Evolutionary conservation across 2,329 filamentous ascomycete genomes (phyloP).

Genomic region (Aureobasidium sp.): DNA sequence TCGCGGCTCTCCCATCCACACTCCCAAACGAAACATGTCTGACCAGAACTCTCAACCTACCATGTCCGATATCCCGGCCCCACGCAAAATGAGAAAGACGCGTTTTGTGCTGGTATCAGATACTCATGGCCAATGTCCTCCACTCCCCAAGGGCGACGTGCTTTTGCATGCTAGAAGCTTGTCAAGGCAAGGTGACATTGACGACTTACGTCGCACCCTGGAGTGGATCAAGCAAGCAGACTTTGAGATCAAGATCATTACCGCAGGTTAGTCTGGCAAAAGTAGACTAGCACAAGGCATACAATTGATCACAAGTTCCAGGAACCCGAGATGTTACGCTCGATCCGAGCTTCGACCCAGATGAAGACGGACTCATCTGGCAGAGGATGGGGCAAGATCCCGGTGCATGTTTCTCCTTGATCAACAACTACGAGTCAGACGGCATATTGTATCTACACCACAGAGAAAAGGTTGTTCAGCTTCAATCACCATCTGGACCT

Average conservation of each 20-base stretch:
- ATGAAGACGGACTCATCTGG: not conserved
- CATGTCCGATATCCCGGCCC: not conserved
- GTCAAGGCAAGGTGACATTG: constrained; percentile 58
- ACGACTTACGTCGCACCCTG: constrained; percentile 51
- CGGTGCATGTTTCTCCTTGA: not conserved
- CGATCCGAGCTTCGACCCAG: constrained; percentile 36
- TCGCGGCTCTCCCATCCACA: not conserved
- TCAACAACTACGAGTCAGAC: constrained; percentile 14
- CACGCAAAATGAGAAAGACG: constrained; percentile 33
- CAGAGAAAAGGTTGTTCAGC: constrained; percentile 38
- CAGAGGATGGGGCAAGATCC: not conserved
- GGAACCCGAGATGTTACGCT: not conserved
- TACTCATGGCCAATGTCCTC: constrained; percentile 57
- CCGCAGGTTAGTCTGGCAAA: constrained; percentile 47
- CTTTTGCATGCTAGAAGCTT: constrained; percentile 69
- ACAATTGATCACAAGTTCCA: not conserved
- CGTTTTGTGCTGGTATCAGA: constrained; percentile 69
- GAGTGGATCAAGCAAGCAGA: constrained; percentile 58
- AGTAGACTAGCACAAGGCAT: not conserved
- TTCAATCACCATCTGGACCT: constrained; percentile 48
- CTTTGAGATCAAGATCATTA: constrained; percentile 61
- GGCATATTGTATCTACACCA: constrained; percentile 62
- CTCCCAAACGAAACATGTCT: too few relatives aligned
- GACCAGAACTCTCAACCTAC: not conserved
- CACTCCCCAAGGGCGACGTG: constrained; percentile 60